Evolutionary conservation across 164 flowering plant species (phyloP), one percentile per base, ranked within the genome.

Genomic region (Nymphaea colorata): DNA sequence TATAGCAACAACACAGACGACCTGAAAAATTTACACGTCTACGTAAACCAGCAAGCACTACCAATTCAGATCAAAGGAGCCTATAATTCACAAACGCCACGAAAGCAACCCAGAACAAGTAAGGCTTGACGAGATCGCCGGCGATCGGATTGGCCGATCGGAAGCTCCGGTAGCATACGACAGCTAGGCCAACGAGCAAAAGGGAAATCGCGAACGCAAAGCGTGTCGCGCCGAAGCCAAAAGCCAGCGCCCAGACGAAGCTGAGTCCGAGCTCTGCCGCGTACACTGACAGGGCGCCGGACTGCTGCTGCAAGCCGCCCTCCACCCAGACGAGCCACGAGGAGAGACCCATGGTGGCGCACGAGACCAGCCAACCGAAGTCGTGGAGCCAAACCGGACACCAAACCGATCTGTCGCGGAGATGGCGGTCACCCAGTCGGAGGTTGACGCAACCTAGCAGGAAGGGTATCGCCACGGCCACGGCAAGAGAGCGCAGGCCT

Each of bases 271-370:
- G 69, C 74, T 84, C 85, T 1, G 78, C 75, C 76, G 79, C 10
- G 72, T 78, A 89, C 2, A 84, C 69, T 0, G 69, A 69, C 44
- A 85, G 42, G 4, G 85, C 83, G 10, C 43, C 44, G 4, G 93
- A 84, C 1, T 77, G 72, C 57, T 64, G 66, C 67, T 89, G 98
- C 71, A 90, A 86, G 5, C 97, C 97, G 0, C 96, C 97, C 5
- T 89, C 94, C 10, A 89, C 98, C 98, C 97, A 93, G 0, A 89
- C 84, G 0, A 93, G 85, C 94, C 94, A 91, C 2, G 87, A 85
- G 6, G 96, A 84, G 8, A 93, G 76, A 43, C 91, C 87, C 86
- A 85, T 80, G 4, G 89, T 72, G 57, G 76, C 51, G 5, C 81
- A 69, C 2, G 85, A 75, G 11, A 69, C 77, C 64, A 88, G 2